A percentile compares a stretch with the other conserved stretches of the same genome.
These are phyloP conservation scores for Xylaria venustula DNA, from an alignment of 495 filamentous ascomycete genomes.

Conservation along the genomic window DNA sequence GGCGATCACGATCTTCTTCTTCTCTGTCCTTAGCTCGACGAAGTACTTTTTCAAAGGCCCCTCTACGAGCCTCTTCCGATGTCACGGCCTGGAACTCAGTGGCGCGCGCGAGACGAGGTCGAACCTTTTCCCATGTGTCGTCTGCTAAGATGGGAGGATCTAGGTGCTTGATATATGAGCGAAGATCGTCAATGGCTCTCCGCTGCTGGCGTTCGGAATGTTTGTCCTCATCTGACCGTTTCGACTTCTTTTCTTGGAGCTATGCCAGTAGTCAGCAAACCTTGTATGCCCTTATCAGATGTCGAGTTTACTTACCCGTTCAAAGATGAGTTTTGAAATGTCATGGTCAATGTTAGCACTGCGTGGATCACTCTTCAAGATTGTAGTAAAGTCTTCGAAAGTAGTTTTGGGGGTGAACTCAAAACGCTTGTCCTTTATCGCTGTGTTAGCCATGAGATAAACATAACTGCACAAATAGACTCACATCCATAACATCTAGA, in stretches of 20 bases:
- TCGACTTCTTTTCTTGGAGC: slow-evolving; percentile 68
- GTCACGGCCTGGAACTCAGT: slow-evolving; percentile 81
- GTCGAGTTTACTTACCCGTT: slow-evolving; percentile 48
- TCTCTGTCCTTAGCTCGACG: slow-evolving; percentile 88
- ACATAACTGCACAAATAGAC: slow-evolving; percentile 23
- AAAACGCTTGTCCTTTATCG: slow-evolving; percentile 80
- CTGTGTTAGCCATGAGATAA: slow-evolving; percentile 23
- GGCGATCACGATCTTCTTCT: slow-evolving; percentile 80
- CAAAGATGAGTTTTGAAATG: slow-evolving; percentile 73
- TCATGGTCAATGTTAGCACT: slow-evolving; percentile 81
- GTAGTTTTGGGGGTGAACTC: slow-evolving; percentile 84
- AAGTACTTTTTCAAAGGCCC: slow-evolving; percentile 90
- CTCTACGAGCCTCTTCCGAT: slow-evolving; percentile 75
- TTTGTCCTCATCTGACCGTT: slow-evolving; percentile 80
- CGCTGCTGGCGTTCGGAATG: slow-evolving; percentile 83
- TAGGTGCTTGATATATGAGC: slow-evolving; percentile 84
- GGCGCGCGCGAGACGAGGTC: slow-evolving; percentile 70
- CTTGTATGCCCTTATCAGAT: background rate
- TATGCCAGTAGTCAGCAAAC: slow-evolving; percentile 37
- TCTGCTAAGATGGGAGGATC: slow-evolving; percentile 75
- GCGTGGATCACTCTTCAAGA: slow-evolving; percentile 79
- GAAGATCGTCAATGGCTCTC: slow-evolving; percentile 77
- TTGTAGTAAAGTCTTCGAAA: slow-evolving; percentile 76
- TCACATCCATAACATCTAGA: slow-evolving; percentile 86
- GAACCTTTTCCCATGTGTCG: slow-evolving; percentile 86